A percentile compares a stretch with the other conserved stretches of the same genome.
phyloP scores from a whole-genome alignment of 805 yeast genomes.

The Wickerhamiella siamensis region DNA sequence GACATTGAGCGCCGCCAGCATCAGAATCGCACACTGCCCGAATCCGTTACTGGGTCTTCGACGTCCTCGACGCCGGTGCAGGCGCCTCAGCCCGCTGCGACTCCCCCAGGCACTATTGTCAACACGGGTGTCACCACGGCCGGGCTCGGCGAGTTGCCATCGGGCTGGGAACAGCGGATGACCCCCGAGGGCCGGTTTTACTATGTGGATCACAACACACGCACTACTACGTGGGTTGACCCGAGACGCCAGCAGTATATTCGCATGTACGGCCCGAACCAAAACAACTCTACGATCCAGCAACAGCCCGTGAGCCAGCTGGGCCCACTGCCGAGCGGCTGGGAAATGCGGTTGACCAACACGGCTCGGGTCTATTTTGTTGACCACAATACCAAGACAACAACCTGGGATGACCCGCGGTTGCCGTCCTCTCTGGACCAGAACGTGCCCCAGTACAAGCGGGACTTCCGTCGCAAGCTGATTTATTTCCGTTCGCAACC shows the following conservation, averaged over 20 bases:
- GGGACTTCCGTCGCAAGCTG: conserved; percentile 95
- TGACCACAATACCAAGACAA: conserved; percentile 96
- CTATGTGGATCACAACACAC: conserved; percentile 97
- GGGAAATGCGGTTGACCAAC: conserved; percentile 99
- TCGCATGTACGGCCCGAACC: conserved; percentile 71
- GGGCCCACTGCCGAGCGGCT: conserved; percentile 96
- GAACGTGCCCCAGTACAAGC: conserved; percentile 97
- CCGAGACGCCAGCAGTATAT: conserved; percentile 98
- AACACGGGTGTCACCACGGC: conserved; percentile 83
- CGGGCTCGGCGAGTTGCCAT: conserved; percentile 91
- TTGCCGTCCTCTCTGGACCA: conserved; percentile 94
- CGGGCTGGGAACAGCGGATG: conserved; percentile 98
- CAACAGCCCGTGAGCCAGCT: conserved; percentile 96
- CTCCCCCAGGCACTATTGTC: conserved; percentile 32
- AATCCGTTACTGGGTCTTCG: conserved; percentile 22
- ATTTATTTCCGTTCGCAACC: conserved; percentile 98
- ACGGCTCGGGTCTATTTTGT: conserved; percentile 98
- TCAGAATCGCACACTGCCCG: conserved; percentile 81
- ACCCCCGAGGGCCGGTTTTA: conserved; percentile 98
- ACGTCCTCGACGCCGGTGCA: conserved; percentile 7
- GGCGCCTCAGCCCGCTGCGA: conserved; percentile 11
- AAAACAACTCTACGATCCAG: conserved; percentile 71
- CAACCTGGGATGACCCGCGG: conserved; percentile 99
- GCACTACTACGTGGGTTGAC: conserved; percentile 99
- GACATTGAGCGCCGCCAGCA: conserved; percentile 87